phyloP scores from a whole-genome alignment of 805 yeast genomes.

The Monosporozyma solicola region DNA sequence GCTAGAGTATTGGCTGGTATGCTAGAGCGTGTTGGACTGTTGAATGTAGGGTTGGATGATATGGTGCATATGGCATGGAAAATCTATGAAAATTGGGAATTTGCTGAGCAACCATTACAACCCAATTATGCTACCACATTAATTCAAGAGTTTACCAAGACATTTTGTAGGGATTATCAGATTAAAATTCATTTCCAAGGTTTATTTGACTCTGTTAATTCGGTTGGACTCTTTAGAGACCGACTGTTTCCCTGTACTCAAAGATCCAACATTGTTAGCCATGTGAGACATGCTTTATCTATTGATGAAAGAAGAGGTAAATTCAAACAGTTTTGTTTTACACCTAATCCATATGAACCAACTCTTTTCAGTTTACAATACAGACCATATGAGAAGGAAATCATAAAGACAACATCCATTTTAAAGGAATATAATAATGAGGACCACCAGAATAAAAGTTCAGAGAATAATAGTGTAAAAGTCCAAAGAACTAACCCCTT shows the following conservation, averaged over 20 bases:
- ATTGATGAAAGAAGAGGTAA: slow-evolving; percentile 59
- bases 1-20: slow-evolving; percentile 58
- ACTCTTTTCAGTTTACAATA: slow-evolving; percentile 17
- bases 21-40: slow-evolving; percentile 55
- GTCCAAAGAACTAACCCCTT: background rate
- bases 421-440: background rate
- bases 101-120: slow-evolving; percentile 47
- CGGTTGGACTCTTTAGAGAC: slow-evolving; percentile 53
- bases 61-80: slow-evolving; percentile 55
- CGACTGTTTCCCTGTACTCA: slow-evolving; percentile 51
- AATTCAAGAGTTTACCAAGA: slow-evolving; percentile 44
- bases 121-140: slow-evolving; percentile 37
- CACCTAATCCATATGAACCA: slow-evolving; percentile 35
- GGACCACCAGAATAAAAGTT: background rate
- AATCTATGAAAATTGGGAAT: slow-evolving; percentile 50
- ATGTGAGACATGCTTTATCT: slow-evolving; percentile 59
- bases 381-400: slow-evolving; percentile 5
- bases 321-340: slow-evolving; percentile 48
- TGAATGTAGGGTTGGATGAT: slow-evolving; percentile 46
- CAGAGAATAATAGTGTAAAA: background rate
- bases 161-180: slow-evolving; percentile 39
- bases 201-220: slow-evolving; percentile 59
- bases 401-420: background rate
- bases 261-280: slow-evolving; percentile 41
- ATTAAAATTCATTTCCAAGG: slow-evolving; percentile 52